These are phyloP conservation scores for Trichoderma reesei DNA, from an alignment of 495 filamentous ascomycete genomes.

Conservation along the genomic window DNA sequence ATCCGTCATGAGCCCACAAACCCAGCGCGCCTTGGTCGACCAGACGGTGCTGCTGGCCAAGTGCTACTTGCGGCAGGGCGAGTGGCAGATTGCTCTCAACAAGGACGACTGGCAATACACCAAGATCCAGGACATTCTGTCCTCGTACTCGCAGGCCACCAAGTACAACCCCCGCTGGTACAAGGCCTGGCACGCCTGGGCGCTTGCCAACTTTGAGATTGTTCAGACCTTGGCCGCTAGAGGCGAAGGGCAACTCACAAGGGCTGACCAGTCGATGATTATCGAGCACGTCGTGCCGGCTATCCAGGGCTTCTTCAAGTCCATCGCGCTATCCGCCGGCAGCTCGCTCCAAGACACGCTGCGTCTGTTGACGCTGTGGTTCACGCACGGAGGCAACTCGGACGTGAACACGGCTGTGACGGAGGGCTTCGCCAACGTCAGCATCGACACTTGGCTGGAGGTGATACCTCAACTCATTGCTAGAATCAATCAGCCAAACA, in stretches of 20 bases:
- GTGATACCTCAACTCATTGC: slow-evolving; percentile 97
- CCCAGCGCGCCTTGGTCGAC: slow-evolving; percentile 42
- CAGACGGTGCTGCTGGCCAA: slow-evolving; percentile 77
- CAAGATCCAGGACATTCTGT: slow-evolving; percentile 65
- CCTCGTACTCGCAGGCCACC: slow-evolving; percentile 81
- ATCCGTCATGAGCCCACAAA: slow-evolving; percentile 28
- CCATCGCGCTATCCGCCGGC: slow-evolving; percentile 79
- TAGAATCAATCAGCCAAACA: slow-evolving; percentile 90
- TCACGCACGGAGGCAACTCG: slow-evolving; percentile 76
- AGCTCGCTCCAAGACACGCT: slow-evolving; percentile 95
- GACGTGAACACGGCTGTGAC: slow-evolving; percentile 83
- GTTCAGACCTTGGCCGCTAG: slow-evolving; percentile 66
- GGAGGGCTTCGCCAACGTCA: slow-evolving; percentile 82
- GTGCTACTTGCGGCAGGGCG: slow-evolving; percentile 88
- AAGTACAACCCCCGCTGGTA: slow-evolving; percentile 89
- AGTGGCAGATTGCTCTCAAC: slow-evolving; percentile 81
- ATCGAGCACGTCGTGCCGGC: slow-evolving; percentile 88
- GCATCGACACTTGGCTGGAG: slow-evolving; percentile 94
- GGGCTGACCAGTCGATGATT: slow-evolving; percentile 52
- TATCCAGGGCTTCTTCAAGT: slow-evolving; percentile 88
- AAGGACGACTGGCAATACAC: slow-evolving; percentile 79
- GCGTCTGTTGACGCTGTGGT: slow-evolving; percentile 88
- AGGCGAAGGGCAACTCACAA: slow-evolving; percentile 46
- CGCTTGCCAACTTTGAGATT: slow-evolving; percentile 97
- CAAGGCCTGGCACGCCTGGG: slow-evolving; percentile 99